Evolutionary conservation across 2,329 filamentous ascomycete species (phyloP), one percentile per base, ranked within the genome.

Genomic region (Furcasterigmium furcatum): DNA sequence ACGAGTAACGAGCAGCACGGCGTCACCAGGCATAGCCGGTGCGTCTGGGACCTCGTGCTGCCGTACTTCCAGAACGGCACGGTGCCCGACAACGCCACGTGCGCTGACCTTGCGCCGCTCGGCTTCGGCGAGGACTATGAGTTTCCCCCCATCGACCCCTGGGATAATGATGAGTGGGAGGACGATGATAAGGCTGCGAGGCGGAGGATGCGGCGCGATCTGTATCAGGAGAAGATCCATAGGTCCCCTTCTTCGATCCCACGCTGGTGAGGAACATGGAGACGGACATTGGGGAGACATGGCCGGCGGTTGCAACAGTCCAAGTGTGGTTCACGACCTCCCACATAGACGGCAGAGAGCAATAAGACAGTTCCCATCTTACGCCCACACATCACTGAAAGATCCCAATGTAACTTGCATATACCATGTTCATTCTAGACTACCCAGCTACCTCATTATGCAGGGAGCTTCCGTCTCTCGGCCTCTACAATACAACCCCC

Each of bases 21-120:
- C 9, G 19, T 24, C 20, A 25, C 36, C 9, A n/a, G n/a, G 2
- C 3, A 34, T 7, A 42, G 40, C 19, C 16, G 5, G 6, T 42
- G 40, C 40, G 18, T 34, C 25, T 14, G 13, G n/a, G 27, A 32
- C 16, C 50, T 65, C 24, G 60, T 76, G 18, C 61, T 58, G 7
- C 55, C 56, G 24, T 75, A 76, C 50, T 73, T 76, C 52, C 66
- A 73, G 48, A 49, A 68, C 7, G 72, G 71, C 9, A 57, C 52
- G 3, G 58, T 77, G 2, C 79, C 79, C 0, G 52, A 32, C n/a
- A 32, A 42, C 40, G 13, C 25, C 9, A 42, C 40, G 12, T 42
- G 40, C 16, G 19, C 25, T 27, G 40, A 42, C n/a, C 10, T 27
- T 2, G 13, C 24, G 13, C 20, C 29, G 14, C 6, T 32, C 13